These are phyloP conservation scores for Heritiera fomes DNA, from an alignment of 345 rosid species.

Conservation along the genomic window DNA sequence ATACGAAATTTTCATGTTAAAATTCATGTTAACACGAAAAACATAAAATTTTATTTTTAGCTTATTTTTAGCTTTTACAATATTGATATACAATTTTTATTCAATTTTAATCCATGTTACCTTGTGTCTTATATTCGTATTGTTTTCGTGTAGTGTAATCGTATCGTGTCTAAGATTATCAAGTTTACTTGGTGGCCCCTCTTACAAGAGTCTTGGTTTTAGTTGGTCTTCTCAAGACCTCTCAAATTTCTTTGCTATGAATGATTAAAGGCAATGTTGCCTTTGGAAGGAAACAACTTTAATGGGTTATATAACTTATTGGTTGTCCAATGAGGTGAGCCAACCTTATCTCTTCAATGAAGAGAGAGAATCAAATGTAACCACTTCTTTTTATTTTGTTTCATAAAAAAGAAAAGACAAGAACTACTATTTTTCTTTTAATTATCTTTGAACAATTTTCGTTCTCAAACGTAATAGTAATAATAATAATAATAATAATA, in stretches of 20 bases:
- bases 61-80: too few species aligned
- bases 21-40: too few species aligned
- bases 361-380: not conserved
- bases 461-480: not conserved
- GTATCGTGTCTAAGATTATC: too few species aligned
- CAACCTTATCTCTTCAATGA: constrained; percentile 13
- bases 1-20: too few species aligned
- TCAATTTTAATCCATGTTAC: too few species aligned
- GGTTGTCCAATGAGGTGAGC: constrained; percentile 30
- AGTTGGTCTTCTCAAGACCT: constrained; percentile 19
- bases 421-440: not conserved
- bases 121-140: too few species aligned
- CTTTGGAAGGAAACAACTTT: constrained; percentile 49
- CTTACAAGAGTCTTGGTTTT: not conserved
- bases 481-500: too few species aligned
- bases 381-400: not conserved
- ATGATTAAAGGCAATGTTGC: constrained; percentile 39
- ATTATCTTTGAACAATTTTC: not conserved
- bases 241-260: constrained; percentile 18
- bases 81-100: too few species aligned
- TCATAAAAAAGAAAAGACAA: not conserved
- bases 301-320: constrained; percentile 22
- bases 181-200: not conserved
- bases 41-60: too few species aligned
- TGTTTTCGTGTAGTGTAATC: too few species aligned